Evolutionary conservation across 1,139 yeast genomes (phyloP), one percentile per base, ranked within the genome.

Genomic region (Kodamaea derodonti): DNA sequence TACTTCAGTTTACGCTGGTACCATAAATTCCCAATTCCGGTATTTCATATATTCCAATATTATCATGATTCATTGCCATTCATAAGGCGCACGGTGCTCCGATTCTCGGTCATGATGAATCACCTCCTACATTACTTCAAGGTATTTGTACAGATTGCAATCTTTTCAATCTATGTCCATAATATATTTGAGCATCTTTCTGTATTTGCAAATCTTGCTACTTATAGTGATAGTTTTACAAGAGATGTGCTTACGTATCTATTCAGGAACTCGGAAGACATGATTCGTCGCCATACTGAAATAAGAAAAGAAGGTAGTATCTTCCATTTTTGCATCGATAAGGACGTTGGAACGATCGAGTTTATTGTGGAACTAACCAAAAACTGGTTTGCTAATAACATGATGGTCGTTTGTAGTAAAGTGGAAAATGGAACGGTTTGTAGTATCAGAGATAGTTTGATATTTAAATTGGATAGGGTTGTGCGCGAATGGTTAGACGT

Each of bases 171-270:
- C n/a, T 54, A 52, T 34, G 41, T 54, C 30, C 50, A 43, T 26
- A 37, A 43, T 10, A 26, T 49, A 8, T 32, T 55, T 12, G 39
- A 42, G 32, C 32, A 44, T 14, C 35, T 60, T 12, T 47, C 58
- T 31, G 39, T 48, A 27, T 57, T 56, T 37, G 62, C 65, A 30
- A 56, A 60, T 38, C 45, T 54, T 31, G 49, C 59, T 16, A 61
- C 70, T 3, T 63, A 52, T 40, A 59, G 67, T 3, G 45, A 47
- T 14, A 58, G 55, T 37, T 60, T 59, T 33, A 37, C 61, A 18
- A 31, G 44, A 23, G 70, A 65, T 40, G 42, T 56, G 16, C 33
- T 55, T 30, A 60, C 69, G 2, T 65, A 46, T 40, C 29, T 55
- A 3, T 32, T 58, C 13, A 44, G 59, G 17, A 46, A 60, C 36